Evolutionary conservation across 225 moss, liverwort and hornwort species (phyloP).

Genomic region (Marchantia paleacea): DNA sequence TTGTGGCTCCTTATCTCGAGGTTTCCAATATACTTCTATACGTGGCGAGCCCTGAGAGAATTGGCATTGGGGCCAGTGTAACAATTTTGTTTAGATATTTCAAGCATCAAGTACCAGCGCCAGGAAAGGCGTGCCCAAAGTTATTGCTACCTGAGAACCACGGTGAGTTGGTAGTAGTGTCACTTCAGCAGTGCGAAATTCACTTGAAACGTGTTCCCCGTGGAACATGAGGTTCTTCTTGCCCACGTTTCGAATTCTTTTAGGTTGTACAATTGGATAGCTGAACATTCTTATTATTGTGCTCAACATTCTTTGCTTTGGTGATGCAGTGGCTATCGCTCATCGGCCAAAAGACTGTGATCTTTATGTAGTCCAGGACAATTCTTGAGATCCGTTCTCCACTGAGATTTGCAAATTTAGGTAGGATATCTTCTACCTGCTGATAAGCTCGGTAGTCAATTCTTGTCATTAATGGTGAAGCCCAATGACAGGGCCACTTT

Average conservation of each 20-base stretch:
- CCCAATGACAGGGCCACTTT: conserved; percentile 4
- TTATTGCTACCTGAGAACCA: not conserved
- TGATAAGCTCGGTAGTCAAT: not conserved
- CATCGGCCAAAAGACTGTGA: conserved; percentile 8
- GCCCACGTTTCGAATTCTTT: not conserved
- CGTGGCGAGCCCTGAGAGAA: not conserved
- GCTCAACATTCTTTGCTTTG: conserved; percentile 15
- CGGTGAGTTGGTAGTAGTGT: not conserved
- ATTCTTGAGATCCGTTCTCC: not conserved
- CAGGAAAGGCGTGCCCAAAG: not conserved
- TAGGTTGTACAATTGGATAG: conserved; percentile 16
- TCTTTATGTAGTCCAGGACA: conserved; percentile 9
- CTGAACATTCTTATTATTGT: conserved; percentile 2
- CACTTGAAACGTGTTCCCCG: not conserved
- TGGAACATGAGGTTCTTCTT: not conserved
- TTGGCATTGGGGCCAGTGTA: not conserved
- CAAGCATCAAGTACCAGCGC: not conserved
- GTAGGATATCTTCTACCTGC: conserved; percentile 9
- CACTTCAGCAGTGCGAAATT: not conserved
- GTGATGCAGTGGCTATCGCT: conserved; percentile 16
- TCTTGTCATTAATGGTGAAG: conserved; percentile 10
- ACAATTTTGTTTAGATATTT: not conserved
- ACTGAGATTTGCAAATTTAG: not conserved
- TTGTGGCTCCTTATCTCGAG: not conserved
- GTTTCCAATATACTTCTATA: not conserved